Conservation (phyloP, 2,329 filamentous ascomycete species). For the Pseudogymnoascus sp. region DNA sequence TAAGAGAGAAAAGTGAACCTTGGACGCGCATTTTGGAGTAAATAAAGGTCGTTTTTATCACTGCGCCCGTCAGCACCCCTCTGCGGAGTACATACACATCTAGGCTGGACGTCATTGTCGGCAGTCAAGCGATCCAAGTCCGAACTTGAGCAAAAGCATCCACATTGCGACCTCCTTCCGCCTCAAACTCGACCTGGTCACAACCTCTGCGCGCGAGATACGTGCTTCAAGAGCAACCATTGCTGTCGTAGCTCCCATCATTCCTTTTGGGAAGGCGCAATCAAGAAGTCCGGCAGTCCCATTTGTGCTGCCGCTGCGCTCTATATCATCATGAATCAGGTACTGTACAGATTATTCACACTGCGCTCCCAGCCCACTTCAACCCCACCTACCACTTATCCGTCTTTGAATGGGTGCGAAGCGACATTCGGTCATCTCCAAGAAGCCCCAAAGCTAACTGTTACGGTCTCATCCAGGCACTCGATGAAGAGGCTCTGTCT, state of each 20-base stretch:
- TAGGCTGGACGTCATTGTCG: slow-evolving; percentile 8
- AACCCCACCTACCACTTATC: neutral
- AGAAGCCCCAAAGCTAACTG: neutral
- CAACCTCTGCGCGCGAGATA: slow-evolving; percentile 8
- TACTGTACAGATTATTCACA: neutral
- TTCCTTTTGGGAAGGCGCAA: slow-evolving; percentile 9
- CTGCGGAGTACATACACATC: slow-evolving; percentile 4
- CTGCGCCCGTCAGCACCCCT: neutral
- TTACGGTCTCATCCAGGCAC: slow-evolving; percentile 19
- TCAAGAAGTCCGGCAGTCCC: slow-evolving; percentile 6
- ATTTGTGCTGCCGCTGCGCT: neutral
- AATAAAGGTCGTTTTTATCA: neutral
- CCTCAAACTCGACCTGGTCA: slow-evolving; percentile 5
- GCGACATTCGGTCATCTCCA: neutral
- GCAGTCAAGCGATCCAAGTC: slow-evolving; percentile 8
- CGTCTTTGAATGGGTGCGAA: neutral
- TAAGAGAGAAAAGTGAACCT: neutral
- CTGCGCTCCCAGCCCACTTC: neutral
- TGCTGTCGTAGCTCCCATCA: slow-evolving; percentile 8
- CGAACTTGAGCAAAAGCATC: slow-evolving; percentile 7
- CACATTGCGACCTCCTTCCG: slow-evolving; percentile 3
- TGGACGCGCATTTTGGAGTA: slow-evolving; percentile 4
- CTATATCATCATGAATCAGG: slow-evolving; percentile 7
- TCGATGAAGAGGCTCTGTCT: slow-evolving; percentile 24
- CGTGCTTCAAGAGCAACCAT: slow-evolving; percentile 7